phyloP scores from a whole-genome alignment of 2,329 filamentous ascomycete species.

The Curvularia lunata region DNA sequence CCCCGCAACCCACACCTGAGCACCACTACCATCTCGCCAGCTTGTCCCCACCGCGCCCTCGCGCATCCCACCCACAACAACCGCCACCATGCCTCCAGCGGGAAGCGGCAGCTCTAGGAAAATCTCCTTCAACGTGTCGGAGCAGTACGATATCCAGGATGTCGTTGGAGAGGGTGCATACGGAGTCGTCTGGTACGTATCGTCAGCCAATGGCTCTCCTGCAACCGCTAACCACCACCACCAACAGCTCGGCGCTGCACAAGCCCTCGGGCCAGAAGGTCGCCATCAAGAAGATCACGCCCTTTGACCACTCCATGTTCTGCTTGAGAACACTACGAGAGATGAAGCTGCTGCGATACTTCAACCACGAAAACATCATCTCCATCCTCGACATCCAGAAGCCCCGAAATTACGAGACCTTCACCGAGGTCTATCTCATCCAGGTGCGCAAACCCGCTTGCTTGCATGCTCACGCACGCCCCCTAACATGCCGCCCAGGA shows the following conservation, averaged over 20 bases:
- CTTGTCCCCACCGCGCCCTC: conserved; percentile 23
- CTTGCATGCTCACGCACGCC: not conserved
- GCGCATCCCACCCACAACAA: conserved; percentile 25
- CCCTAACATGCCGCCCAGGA: conserved; percentile 63
- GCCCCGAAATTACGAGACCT: conserved; percentile 92
- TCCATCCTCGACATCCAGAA: conserved; percentile 99
- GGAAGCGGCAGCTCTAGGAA: conserved; percentile 70
- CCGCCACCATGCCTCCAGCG: conserved; percentile 46
- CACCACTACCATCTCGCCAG: conserved; percentile 19
- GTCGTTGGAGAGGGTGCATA: conserved; percentile 98
- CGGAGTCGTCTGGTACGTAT: conserved; percentile 90
- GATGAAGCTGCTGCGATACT: conserved; percentile 98
- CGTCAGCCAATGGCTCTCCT: conserved; percentile 7
- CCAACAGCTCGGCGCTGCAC: conserved; percentile 85
- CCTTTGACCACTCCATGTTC: conserved; percentile 99
- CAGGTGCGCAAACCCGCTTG: conserved; percentile 64
- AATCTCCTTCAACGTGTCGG: conserved; percentile 99
- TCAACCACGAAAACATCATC: conserved; percentile 99
- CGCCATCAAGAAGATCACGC: conserved; percentile 99
- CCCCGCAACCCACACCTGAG: conserved; percentile 17
- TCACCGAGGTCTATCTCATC: conserved; percentile 98
- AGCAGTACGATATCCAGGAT: conserved; percentile 99
- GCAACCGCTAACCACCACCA: conserved; percentile 26
- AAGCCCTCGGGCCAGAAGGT: conserved; percentile 98
- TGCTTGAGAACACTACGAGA: conserved; percentile 94